Conservation (phyloP, 2,329 filamentous ascomycete species). For the Epichloe sibirici region DNA sequence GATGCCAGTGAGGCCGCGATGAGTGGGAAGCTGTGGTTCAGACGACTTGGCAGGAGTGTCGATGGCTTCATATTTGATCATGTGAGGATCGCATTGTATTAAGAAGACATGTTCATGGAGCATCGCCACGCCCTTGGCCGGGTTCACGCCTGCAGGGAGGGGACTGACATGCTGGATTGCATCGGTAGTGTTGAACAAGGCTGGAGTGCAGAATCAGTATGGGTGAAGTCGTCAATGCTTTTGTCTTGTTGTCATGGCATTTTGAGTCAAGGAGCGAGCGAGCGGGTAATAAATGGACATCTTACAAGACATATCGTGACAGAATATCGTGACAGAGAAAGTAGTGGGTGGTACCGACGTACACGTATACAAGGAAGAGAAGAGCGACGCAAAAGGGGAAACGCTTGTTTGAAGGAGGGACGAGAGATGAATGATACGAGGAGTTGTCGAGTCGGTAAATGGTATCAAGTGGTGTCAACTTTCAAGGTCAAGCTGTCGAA, state of each 20-base stretch:
- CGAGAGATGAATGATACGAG: no score
- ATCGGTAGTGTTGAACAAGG: conserved; percentile 32
- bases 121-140: conserved; percentile 26
- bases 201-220: conserved; percentile 6
- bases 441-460: no score
- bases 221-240: no score
- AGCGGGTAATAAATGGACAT: no score
- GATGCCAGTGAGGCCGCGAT: conserved; percentile 13
- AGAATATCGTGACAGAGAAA: conserved; percentile 2
- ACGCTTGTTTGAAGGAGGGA: no score
- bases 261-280: neutral
- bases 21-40: conserved; percentile 18
- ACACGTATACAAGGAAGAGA: neutral
- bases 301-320: conserved; percentile 11
- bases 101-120: conserved; percentile 42
- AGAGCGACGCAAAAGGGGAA: no score
- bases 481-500: no score
- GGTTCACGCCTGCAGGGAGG: conserved; percentile 26
- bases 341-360: neutral
- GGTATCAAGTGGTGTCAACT: no score
- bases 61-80: conserved; percentile 29
- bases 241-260: neutral
- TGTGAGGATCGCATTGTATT: conserved; percentile 40
- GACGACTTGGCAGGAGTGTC: conserved; percentile 14
- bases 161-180: conserved; percentile 29